These are phyloP conservation scores for Apophysomyces sp. DNA, from an alignment of 371 early-diverging fungal genomes.

Conservation along the genomic window DNA sequence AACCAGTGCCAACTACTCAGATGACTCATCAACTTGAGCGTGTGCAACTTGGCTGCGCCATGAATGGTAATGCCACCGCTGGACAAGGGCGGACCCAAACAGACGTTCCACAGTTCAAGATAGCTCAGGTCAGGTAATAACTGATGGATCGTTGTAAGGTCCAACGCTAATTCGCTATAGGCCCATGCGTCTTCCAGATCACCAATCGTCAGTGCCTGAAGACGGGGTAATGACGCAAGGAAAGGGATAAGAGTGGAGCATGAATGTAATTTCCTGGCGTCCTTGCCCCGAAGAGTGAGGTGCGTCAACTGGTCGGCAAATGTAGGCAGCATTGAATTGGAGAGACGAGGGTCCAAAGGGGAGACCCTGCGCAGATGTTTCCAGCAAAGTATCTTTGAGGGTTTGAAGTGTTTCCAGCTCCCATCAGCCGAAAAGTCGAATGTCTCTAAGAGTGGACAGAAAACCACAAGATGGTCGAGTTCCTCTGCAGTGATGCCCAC, in stretches of 20 bases:
- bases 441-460: not conserved
- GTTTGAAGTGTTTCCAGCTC: not conserved
- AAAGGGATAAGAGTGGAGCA: not conserved
- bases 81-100: not conserved
- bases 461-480: not conserved
- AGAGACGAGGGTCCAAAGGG: not conserved
- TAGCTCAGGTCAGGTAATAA: not conserved
- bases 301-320: not conserved
- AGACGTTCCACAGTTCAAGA: not conserved
- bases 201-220: not conserved
- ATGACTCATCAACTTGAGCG: not conserved
- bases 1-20: not conserved
- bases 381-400: not conserved
- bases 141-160: not conserved
- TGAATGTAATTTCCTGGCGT: not conserved
- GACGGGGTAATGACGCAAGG: not conserved
- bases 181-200: not conserved
- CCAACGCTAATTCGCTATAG: not conserved
- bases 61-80: not conserved
- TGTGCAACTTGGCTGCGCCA: slow-evolving; percentile 2
- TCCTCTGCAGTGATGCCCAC: not conserved
- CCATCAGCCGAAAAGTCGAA: not conserved
- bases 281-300: not conserved
- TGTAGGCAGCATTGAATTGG: not conserved
- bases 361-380: not conserved